Evolutionary conservation across 306 rosid species (phyloP).

Genomic region (Fragaria ananassa): DNA sequence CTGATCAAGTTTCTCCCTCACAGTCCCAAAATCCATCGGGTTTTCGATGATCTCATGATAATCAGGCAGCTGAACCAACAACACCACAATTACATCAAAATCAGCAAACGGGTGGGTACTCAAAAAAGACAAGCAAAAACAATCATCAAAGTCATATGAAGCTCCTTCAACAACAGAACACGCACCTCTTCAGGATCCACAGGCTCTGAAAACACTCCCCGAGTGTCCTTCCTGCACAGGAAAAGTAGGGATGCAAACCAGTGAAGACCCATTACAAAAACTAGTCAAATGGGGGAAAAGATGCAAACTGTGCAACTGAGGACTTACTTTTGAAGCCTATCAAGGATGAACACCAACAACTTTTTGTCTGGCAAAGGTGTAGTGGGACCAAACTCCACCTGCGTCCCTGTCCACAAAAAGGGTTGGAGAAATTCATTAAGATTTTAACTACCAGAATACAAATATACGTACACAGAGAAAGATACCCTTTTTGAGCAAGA

Average conservation of each 20-base stretch:
- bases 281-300: slow-evolving; percentile 3
- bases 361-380: slow-evolving; percentile 98
- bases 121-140: background rate
- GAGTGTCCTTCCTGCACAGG: slow-evolving; percentile 83
- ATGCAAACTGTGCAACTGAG: slow-evolving; percentile 26
- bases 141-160: slow-evolving; percentile 1
- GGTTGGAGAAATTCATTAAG: slow-evolving; percentile 21
- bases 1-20: slow-evolving; percentile 64
- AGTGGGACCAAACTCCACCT: slow-evolving; percentile 95
- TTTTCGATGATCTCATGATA: slow-evolving; percentile 64
- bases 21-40: slow-evolving; percentile 94
- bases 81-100: slow-evolving; percentile 9
- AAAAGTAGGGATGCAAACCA: slow-evolving; percentile 24
- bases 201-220: slow-evolving; percentile 88
- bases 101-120: slow-evolving; percentile 12
- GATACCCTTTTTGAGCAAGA: slow-evolving; percentile 27
- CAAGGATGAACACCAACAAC: slow-evolving; percentile 97
- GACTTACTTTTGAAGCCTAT: slow-evolving; percentile 94
- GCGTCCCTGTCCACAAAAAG: slow-evolving; percentile 75
- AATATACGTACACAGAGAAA: slow-evolving; percentile 10
- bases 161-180: slow-evolving; percentile 6
- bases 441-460: slow-evolving; percentile 28
- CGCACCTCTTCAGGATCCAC: slow-evolving; percentile 91
- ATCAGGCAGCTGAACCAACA: slow-evolving; percentile 79
- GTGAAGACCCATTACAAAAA: slow-evolving; percentile 24